Evolutionary conservation across 1,139 yeast genomes (phyloP), one percentile per base, ranked within the genome.

Genomic region (Saccharomyces hybrid): DNA sequence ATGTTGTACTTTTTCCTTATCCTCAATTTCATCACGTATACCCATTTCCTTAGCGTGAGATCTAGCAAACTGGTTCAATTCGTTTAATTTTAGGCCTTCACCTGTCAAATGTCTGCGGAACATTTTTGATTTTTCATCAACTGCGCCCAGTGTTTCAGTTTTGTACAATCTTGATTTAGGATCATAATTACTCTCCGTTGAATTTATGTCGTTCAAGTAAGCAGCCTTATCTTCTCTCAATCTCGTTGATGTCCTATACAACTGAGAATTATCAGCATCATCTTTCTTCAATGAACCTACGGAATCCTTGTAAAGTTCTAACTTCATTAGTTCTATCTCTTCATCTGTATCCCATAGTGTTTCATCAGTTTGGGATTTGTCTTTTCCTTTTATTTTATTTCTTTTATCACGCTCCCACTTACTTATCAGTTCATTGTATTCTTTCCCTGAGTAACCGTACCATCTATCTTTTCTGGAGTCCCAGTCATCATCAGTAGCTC

Each of bases 141-240:
- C 55, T 27, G 60, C 55, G 28, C 73, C 73, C n/a, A 64, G 52
- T 2, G 56, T 59, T 27, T 63, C 66, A 42, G 62, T 61, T 50
- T 68, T 69, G 54, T 69, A 68, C 5, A 70, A 51, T 51, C 72
- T 63, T 2, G 72, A 68, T 55, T 70, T 70, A 3, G 73, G 73
- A 56, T 70, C 73, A 57, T 70, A 70, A 42, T 62, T 65, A 19
- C 58, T 57, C 25, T 63, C 65, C 14, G 54, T 55, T 0, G 67
- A 59, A 52, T 61, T 56, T 19, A 69, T 56, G 49, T 69, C 72
- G 47, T 65, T 60, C 49, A 69, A 53, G 52, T 70, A 70, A 7
- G 64, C 62, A 1, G 72, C 71, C 44, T 62, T 65, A 51, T 70
- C 73, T 51, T 67, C 71, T 47, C 72, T 59, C 23, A 66, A 58